Conservation (phyloP, 441 rosid genomes). For the Omphalea diandra region DNA sequence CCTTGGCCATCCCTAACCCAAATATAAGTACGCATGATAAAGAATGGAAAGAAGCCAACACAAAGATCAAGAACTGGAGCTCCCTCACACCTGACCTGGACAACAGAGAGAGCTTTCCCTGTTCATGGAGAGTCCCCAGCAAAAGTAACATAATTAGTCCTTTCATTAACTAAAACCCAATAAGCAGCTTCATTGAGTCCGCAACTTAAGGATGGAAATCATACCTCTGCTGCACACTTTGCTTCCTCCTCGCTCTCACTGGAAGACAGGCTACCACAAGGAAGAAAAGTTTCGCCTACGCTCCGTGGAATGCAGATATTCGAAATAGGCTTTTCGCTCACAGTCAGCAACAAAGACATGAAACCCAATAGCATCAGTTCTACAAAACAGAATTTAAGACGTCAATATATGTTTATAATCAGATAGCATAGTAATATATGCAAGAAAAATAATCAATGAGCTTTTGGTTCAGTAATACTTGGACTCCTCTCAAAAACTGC, state of each 20-base stretch:
- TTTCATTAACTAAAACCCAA: neutral
- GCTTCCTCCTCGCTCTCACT: slow-evolving; percentile 40
- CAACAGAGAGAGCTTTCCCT: slow-evolving; percentile 54
- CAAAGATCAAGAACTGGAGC: slow-evolving; percentile 45
- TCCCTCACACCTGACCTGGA: slow-evolving; percentile 45
- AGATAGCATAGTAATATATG: no score
- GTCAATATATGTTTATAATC: no score
- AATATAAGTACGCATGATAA: slow-evolving; percentile 44
- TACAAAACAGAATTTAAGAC: slow-evolving; percentile 19
- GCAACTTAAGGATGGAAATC: neutral
- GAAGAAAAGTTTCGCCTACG: slow-evolving; percentile 49
- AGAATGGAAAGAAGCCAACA: slow-evolving; percentile 48
- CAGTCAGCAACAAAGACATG: slow-evolving; percentile 64
- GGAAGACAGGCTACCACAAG: slow-evolving; percentile 38
- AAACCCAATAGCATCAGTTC: slow-evolving; percentile 77
- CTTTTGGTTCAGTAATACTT: no score
- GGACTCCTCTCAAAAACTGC: no score
- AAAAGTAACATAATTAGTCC: neutral
- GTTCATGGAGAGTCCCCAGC: slow-evolving; percentile 5
- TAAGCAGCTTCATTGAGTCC: neutral
- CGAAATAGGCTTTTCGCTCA: slow-evolving; percentile 51
- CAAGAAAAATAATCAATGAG: no score
- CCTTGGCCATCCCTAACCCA: slow-evolving; percentile 58
- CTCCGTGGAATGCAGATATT: slow-evolving; percentile 54
- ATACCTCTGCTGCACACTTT: slow-evolving; percentile 42